Conservation (phyloP, 108 stramenopile species). For the Skeletonema grethae region DNA sequence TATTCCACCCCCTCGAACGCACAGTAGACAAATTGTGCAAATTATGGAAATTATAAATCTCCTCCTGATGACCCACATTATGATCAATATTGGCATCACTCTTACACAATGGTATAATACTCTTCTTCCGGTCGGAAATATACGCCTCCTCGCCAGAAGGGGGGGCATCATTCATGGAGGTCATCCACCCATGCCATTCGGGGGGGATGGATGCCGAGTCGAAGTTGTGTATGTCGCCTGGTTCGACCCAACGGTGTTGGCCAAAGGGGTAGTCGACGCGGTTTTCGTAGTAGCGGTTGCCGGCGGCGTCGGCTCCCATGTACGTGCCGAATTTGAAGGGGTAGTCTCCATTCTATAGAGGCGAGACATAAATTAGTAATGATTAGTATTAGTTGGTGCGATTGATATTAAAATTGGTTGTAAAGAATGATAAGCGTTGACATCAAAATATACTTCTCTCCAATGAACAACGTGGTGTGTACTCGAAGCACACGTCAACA, state of each 20-base stretch:
- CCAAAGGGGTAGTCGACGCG: slow-evolving; percentile 91
- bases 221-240: slow-evolving; percentile 93
- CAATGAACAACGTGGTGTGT: too few species aligned
- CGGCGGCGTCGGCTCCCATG: slow-evolving; percentile 89
- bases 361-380: not conserved
- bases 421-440: not conserved
- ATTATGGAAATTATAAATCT: slow-evolving; percentile 71
- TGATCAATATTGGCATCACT: slow-evolving; percentile 66
- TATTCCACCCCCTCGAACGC: slow-evolving; percentile 84
- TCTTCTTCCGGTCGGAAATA: slow-evolving; percentile 47
- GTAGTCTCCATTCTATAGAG: slow-evolving; percentile 84
- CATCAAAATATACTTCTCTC: slow-evolving; percentile 3
- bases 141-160: slow-evolving; percentile 64
- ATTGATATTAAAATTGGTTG: not conserved
- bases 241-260: slow-evolving; percentile 97
- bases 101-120: slow-evolving; percentile 59
- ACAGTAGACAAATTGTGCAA: slow-evolving; percentile 87
- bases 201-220: slow-evolving; percentile 89
- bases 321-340: slow-evolving; percentile 97
- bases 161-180: slow-evolving; percentile 84
- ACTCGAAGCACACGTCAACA: too few species aligned
- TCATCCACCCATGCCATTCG: slow-evolving; percentile 97
- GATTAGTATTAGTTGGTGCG: too few species aligned
- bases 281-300: slow-evolving; percentile 98
- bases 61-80: slow-evolving; percentile 83